Evolutionary conservation across 768 basidiomycete species (phyloP), one percentile per base, ranked within the genome.

Genomic region (Auriscalpium orientale): DNA sequence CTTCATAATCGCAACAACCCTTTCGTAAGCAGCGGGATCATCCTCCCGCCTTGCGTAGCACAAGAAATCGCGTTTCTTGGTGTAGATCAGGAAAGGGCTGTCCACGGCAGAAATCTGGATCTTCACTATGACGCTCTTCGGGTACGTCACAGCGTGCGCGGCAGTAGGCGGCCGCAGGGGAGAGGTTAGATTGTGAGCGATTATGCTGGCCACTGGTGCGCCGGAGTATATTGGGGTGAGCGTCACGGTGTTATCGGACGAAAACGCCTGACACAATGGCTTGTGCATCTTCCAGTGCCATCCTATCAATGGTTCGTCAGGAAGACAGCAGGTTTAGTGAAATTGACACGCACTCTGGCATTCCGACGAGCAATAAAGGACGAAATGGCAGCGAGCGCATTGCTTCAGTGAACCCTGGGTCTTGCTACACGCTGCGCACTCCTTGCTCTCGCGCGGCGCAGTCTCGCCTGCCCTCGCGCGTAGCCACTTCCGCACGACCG

Each of bases 361-460:
- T 12, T 79, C 68, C 77, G 79, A 80, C 54, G 72, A 75, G 49
- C 67, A 68, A 2, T 80, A 84, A 20, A 76, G 66, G 5, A 69
- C 71, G 1, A 77, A 63, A 15, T 71, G 72, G 49, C 83, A 84
- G 33, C 68, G 67, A 3, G 66, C 58, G 52, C 82, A 82, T 49
- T 67, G 68, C 62, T 70, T 78, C 55, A 82, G 56, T 68, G 4
- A 63, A 5, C 28, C 28, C 15, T 59, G 66, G 45, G 64, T 62
- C 22, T 60, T 60, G 51, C 60, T 65, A 55, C 76, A 78, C 4
- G 57, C 51, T 18, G 74, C 77, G 56, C 82, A 84, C 38, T 58
- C 64, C 61, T 77, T 80, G 60, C 72, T 74, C n/a, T 71, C 71
- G 60, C 67, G 64, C 12, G 72, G 76, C 0, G 69, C 75, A 43